Evolutionary conservation across 108 stramenopile genomes (phyloP).

Genomic region (Phaeodactylum tricornutum): DNA sequence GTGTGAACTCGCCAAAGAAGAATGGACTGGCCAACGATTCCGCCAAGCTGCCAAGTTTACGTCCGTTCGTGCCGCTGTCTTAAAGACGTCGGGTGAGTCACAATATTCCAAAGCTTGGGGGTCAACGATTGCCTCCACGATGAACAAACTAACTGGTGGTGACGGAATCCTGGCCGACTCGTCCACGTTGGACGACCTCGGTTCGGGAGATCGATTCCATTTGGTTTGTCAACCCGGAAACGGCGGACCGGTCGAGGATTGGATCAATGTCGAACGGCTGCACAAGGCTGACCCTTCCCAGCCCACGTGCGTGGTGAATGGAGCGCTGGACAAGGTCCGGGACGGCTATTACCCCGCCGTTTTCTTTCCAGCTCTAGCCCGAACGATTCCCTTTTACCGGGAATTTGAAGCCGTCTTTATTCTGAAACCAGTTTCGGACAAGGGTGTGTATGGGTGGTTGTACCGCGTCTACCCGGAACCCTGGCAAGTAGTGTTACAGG

Average conservation of each 20-base stretch:
- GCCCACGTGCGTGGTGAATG: slow-evolving; percentile 60
- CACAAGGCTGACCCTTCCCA: slow-evolving; percentile 8
- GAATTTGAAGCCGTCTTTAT: slow-evolving; percentile 54
- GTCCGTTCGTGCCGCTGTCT: slow-evolving; percentile 52
- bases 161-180: slow-evolving; percentile 57
- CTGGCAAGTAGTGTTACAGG: slow-evolving; percentile 69
- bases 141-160: slow-evolving; percentile 47
- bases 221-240: slow-evolving; percentile 80
- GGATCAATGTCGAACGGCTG: slow-evolving; percentile 75
- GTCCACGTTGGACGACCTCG: slow-evolving; percentile 38
- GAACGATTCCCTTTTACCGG: slow-evolving; percentile 60
- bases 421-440: slow-evolving; percentile 67
- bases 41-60: slow-evolving; percentile 49
- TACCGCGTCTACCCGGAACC: slow-evolving; percentile 70
- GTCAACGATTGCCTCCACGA: slow-evolving; percentile 46
- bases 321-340: slow-evolving; percentile 80
- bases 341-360: slow-evolving; percentile 71
- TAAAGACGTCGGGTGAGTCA: slow-evolving; percentile 18
- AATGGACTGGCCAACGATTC: slow-evolving; percentile 62
- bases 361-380: slow-evolving; percentile 75
- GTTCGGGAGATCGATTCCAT: slow-evolving; percentile 17
- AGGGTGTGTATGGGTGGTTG: slow-evolving; percentile 63
- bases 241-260: slow-evolving; percentile 86
- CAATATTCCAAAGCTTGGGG: slow-evolving; percentile 75
- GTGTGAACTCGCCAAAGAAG: slow-evolving; percentile 56